Percentiles rank a stretch among this genome's conserved stretches.
Conservation (phyloP, 805 yeast genomes). For the Candida pseudoglaebosa region DNA sequence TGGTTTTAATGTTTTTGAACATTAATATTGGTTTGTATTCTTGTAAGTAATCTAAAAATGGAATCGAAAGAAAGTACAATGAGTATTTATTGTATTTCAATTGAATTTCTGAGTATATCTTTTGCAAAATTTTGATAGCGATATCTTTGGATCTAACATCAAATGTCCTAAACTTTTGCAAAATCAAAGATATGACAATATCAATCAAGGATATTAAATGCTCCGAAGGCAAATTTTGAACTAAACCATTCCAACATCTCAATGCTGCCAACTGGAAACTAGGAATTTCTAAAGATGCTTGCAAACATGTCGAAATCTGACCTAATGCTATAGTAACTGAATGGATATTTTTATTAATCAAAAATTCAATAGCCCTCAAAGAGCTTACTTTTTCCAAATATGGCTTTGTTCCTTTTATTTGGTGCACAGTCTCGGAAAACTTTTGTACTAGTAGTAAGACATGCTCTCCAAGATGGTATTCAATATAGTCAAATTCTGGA, state of each 20-base stretch:
- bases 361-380: constrained; percentile 66
- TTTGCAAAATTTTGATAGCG: constrained; percentile 50
- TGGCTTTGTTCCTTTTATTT: constrained; percentile 66
- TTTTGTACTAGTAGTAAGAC: constrained; percentile 73
- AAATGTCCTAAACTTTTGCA: constrained; percentile 62
- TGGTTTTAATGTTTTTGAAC: constrained; percentile 27
- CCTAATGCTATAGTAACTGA: constrained; percentile 60
- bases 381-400: constrained; percentile 68
- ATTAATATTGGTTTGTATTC: constrained; percentile 13
- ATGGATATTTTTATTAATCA: constrained; percentile 55
- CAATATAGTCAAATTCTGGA: constrained; percentile 21
- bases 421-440: constrained; percentile 77
- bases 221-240: constrained; percentile 50
- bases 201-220: constrained; percentile 67
- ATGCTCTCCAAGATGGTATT: constrained; percentile 44
- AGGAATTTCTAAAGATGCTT: constrained; percentile 64
- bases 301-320: constrained; percentile 82
- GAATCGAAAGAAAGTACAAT: constrained; percentile 51
- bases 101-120: constrained; percentile 26
- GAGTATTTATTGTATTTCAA: constrained; percentile 40
- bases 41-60: constrained; percentile 38
- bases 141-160: constrained; percentile 43
- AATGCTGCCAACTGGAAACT: constrained; percentile 61
- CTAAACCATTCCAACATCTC: constrained; percentile 62
- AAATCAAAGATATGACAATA: constrained; percentile 65